Conservation (phyloP, 257 asterid genomes). For the Solanum arcanum region DNA sequence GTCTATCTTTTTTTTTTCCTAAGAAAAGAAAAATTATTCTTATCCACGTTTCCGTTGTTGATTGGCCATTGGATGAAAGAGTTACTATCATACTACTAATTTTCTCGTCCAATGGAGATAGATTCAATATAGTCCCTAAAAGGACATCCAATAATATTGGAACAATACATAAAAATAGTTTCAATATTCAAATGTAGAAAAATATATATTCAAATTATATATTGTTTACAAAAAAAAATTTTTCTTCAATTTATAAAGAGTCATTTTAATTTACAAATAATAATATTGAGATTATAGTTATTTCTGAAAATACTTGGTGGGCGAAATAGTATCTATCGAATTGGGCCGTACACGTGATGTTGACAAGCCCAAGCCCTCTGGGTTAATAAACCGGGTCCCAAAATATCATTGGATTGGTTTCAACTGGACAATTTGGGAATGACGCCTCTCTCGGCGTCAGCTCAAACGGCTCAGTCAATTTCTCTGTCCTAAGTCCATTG, state of each 20-base stretch:
- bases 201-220: neutral
- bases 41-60: neutral
- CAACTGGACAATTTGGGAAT: neutral
- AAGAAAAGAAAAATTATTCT: neutral
- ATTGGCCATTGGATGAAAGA: neutral
- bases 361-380: neutral
- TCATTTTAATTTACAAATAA: neutral
- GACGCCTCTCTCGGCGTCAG: neutral
- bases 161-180: neutral
- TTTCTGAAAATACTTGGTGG: neutral
- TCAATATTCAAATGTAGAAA: neutral
- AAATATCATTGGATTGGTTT: neutral
- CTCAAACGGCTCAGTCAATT: neutral
- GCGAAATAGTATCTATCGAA: neutral
- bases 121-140: neutral
- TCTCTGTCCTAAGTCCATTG: neutral
- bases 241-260: neutral
- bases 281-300: neutral
- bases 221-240: neutral
- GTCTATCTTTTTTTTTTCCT: neutral
- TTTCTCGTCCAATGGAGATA: neutral
- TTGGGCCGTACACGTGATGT: neutral
- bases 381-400: neutral
- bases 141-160: neutral
- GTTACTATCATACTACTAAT: neutral